Base-by-base conservation (phyloP, 2,329 filamentous ascomycete genomes). In the Ceratocystis alfenasii region DNA sequence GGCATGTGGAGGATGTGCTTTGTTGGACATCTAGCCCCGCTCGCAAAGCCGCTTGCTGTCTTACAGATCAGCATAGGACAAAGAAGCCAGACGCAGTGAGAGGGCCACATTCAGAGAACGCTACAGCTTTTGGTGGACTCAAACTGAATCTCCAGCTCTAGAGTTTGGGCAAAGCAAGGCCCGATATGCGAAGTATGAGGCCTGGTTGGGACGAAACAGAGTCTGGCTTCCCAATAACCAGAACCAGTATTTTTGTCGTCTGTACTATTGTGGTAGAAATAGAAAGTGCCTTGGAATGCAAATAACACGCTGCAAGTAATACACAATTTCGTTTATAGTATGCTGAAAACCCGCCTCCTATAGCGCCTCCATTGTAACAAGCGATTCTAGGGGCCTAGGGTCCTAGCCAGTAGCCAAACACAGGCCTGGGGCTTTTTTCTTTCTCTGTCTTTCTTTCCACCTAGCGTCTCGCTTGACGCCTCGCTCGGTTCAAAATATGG, bases 11-110 rank as follows among this genome's bases (percentile, higher is more conserved):
- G 55, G 55, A 59, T 59, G 55, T 59, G 55, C 55, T 59, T 30
- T 59, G 55, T 20, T 59, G 55, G 55, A 59, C 55, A 59, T 33
- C 7, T 36, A n/a, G 55, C 55, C 55, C 55, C 55, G 55, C 55
- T 59, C 28, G 25, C 28, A 36, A 36, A 59, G 55, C 10, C 55
- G 20, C 17, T 53, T 53, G 48, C 15, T 53, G 48, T 53, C 48
- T 53, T 53, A 28, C 22, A n/a, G 48, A 15, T 22, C 22, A 20
- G n/a, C n/a, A 50, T 50, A 22, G 36, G 10, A 41, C 36, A 41
- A 41, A 41, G 36, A 41, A 41, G 36, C 10, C 36, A 12, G 36
- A 41, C 36, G 12, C 1, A 15, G 36, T 22, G 48, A 53, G 48
- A n/a, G 10, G 7, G 48, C 48, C 48, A 53, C n/a, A 25, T 5